Percentiles rank a stretch among this genome's conserved stretches.
These are phyloP conservation scores for Pseudocercospora crystallina DNA, from an alignment of 2,329 filamentous ascomycete genomes.

Conservation along the genomic window DNA sequence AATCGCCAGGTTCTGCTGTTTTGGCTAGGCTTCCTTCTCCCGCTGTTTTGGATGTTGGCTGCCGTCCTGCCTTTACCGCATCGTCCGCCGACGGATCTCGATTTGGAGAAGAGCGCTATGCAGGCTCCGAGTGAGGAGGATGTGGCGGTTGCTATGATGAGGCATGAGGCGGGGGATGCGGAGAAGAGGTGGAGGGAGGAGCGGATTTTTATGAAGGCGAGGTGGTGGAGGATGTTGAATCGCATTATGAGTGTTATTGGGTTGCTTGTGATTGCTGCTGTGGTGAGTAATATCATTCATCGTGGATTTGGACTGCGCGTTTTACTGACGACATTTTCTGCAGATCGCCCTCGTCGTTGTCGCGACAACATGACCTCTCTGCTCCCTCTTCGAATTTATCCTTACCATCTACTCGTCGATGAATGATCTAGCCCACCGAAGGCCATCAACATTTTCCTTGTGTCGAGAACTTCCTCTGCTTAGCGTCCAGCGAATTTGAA, in stretches of 20 bases:
- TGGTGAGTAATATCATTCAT: constrained; percentile 28
- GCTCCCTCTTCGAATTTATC: too few relatives aligned
- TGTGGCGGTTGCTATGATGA: constrained; percentile 29
- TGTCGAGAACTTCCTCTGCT: constrained; percentile 6
- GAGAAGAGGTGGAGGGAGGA: constrained; percentile 35
- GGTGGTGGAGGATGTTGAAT: constrained; percentile 40
- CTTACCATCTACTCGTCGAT: neutral
- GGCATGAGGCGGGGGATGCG: constrained; percentile 31
- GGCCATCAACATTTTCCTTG: neutral
- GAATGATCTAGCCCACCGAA: too few relatives aligned
- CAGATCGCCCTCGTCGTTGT: constrained; percentile 38
- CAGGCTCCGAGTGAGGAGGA: constrained; percentile 28
- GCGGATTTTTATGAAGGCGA: constrained; percentile 34
- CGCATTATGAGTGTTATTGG: constrained; percentile 40
- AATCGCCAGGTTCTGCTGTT: constrained; percentile 39
- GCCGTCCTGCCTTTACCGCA: constrained; percentile 36
- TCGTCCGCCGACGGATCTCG: constrained; percentile 21
- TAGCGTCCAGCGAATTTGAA: constrained; percentile 7
- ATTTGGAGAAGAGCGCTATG: constrained; percentile 24
- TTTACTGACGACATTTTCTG: constrained; percentile 1
- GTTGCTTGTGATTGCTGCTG: constrained; percentile 35
- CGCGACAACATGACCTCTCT: constrained; percentile 25
- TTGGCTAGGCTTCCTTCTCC: constrained; percentile 37
- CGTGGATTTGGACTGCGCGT: neutral
- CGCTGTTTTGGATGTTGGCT: constrained; percentile 37